Evolutionary conservation across 257 asterid species (phyloP).

Genomic region (Ophiorrhiza pumila): DNA sequence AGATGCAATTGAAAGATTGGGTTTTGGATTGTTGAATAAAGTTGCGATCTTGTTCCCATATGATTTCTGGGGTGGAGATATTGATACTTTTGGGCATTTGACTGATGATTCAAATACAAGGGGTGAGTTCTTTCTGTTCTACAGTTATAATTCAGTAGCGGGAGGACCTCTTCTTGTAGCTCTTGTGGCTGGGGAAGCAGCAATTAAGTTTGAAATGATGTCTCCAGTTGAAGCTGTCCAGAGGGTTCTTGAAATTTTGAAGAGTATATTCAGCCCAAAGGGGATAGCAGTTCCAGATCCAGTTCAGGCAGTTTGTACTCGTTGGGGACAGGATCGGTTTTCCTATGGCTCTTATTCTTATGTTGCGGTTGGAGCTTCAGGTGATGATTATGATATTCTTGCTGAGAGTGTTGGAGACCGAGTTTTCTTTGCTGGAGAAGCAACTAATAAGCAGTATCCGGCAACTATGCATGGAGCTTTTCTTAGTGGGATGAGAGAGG

Average conservation of each 20-base stretch:
- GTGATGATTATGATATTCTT: constrained; percentile 92
- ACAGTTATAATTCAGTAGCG: constrained; percentile 86
- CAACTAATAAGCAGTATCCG: constrained; percentile 91
- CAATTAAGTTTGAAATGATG: constrained; percentile 71
- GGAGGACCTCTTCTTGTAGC: constrained; percentile 97
- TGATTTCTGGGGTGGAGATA: constrained; percentile 99
- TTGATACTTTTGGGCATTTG: constrained; percentile 94
- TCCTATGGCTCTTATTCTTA: constrained; percentile 93
- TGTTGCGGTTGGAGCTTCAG: constrained; percentile 93
- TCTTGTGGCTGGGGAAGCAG: constrained; percentile 98
- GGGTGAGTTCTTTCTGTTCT: constrained; percentile 89
- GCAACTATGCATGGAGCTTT: constrained; percentile 99
- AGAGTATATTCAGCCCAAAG: constrained; percentile 88
- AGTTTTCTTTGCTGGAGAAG: constrained; percentile 98
- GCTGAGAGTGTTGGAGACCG: constrained; percentile 78
- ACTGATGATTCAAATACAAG: constrained; percentile 82
- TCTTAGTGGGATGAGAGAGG: constrained; percentile 97
- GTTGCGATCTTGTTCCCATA: constrained; percentile 93
- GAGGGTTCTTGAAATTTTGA: constrained; percentile 74
- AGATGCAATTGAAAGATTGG: constrained; percentile 85
- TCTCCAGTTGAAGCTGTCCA: constrained; percentile 77
- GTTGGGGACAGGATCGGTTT: constrained; percentile 95
- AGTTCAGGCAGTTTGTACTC: constrained; percentile 86
- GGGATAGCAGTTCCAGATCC: constrained; percentile 98
- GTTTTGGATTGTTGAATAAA: constrained; percentile 87